These are phyloP conservation scores for Cyclotella baltica DNA, from an alignment of 108 stramenopile genomes.

Conservation along the genomic window DNA sequence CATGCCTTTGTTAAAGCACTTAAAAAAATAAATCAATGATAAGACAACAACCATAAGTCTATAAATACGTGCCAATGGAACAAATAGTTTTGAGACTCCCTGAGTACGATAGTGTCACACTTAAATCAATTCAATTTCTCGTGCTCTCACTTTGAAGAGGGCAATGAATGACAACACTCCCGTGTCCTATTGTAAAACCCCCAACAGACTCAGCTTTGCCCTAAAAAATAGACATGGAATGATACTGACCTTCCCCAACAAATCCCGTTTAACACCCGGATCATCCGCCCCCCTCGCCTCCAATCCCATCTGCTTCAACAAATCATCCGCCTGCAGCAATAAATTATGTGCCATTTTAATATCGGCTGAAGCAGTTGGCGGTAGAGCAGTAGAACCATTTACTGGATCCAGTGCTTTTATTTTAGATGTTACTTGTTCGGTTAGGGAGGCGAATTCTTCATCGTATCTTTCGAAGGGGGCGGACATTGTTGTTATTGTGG, in stretches of 20 bases:
- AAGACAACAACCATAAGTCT: too few species aligned
- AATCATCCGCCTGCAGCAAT: conserved; percentile 89
- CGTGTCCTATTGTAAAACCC: too few species aligned
- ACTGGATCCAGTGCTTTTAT: conserved; percentile 57
- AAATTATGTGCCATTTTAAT: conserved; percentile 68
- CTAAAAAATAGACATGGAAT: background rate
- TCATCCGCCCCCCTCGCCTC: conserved; percentile 88
- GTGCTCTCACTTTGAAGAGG: too few species aligned
- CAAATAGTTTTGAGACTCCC: too few species aligned
- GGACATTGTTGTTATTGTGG: conserved; percentile 3
- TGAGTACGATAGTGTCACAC: too few species aligned
- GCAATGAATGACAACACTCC: too few species aligned
- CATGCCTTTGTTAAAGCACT: too few species aligned
- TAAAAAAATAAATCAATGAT: too few species aligned
- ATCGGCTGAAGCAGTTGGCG: conserved; percentile 51
- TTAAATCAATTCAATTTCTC: too few species aligned
- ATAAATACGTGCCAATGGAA: too few species aligned
- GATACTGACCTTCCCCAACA: conserved; percentile 74
- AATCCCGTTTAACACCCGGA: conserved; percentile 70
- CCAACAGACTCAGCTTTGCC: background rate
- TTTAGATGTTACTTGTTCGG: conserved; percentile 80
- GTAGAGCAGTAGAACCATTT: conserved; percentile 6
- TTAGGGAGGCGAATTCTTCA: conserved; percentile 92
- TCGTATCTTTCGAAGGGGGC: conserved; percentile 92
- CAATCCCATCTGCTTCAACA: conserved; percentile 96